Evolutionary conservation across 768 basidiomycete species (phyloP).

Genomic region (Russula compacta): DNA sequence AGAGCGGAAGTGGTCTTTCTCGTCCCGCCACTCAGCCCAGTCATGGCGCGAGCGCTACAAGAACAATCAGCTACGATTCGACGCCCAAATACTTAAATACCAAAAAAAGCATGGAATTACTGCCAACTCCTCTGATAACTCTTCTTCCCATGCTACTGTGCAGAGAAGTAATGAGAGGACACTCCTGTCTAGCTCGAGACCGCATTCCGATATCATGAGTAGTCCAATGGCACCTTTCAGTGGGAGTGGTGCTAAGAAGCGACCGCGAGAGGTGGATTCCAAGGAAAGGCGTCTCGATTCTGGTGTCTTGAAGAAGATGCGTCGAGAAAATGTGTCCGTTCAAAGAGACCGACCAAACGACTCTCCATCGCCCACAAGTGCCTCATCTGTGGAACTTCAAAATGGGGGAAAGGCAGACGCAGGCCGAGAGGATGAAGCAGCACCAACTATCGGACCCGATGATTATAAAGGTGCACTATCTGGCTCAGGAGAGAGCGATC

Average conservation of each 20-base stretch:
- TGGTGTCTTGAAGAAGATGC: background rate
- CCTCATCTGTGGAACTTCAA: background rate
- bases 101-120: conserved; percentile 27
- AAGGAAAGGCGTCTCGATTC: background rate
- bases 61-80: conserved; percentile 35
- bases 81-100: conserved; percentile 34
- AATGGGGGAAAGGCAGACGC: background rate
- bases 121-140: background rate
- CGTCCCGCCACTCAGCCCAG: conserved; percentile 42
- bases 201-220: background rate
- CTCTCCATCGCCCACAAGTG: background rate
- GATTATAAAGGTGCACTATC: conserved; percentile 12
- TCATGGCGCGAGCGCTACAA: conserved; percentile 59
- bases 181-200: background rate
- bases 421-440: background rate
- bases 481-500: background rate
- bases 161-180: background rate
- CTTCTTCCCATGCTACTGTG: background rate
- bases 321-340: background rate
- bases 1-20: conserved; percentile 41
- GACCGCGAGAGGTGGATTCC: background rate
- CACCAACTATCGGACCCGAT: background rate
- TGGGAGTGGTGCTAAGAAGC: conserved; percentile 4
- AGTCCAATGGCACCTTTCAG: background rate
- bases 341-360: background rate